Conservation (phyloP, 169 alveolate genomes). For the Cryptosporidium tyzzeri region DNA sequence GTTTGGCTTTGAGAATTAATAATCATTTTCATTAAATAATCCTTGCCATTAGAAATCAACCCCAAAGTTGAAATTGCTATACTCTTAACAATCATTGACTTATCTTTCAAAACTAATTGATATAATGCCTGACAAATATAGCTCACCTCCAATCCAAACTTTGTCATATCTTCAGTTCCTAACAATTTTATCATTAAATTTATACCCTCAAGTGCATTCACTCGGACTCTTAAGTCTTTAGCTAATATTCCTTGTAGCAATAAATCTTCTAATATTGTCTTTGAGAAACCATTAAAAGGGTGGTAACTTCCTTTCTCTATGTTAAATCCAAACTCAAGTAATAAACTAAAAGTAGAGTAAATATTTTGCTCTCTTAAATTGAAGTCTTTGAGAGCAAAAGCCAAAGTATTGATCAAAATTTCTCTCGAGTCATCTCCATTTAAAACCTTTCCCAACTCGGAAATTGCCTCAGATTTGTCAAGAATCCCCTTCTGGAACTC, state of each 20-base stretch:
- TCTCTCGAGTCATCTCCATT: background rate
- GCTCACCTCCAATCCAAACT: background rate
- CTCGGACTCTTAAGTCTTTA: conserved; percentile 27
- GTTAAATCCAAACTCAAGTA: conserved; percentile 17
- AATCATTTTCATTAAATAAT: conserved; percentile 6
- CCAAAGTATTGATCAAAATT: conserved; percentile 29
- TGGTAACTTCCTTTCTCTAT: background rate
- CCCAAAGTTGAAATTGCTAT: conserved; percentile 46
- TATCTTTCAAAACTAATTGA: conserved; percentile 29
- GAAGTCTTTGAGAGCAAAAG: conserved; percentile 9
- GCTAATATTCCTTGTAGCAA: conserved; percentile 14
- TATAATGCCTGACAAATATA: background rate
- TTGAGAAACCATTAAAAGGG: background rate
- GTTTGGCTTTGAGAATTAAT: background rate
- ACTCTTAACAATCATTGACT: conserved; percentile 23
- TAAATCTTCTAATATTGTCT: background rate
- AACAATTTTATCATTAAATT: conserved; percentile 25
- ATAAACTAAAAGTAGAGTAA: background rate
- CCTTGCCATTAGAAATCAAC: conserved; percentile 17
- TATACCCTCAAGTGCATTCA: conserved; percentile 6
- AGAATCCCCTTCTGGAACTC: conserved; percentile 43
- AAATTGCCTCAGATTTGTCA: conserved; percentile 14
- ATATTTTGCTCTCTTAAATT: conserved; percentile 40
- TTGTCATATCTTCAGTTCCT: background rate
- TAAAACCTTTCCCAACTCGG: background rate